A percentile compares a stretch with the other conserved stretches of the same genome.
These are phyloP conservation scores for Wickerhamiella galacta DNA, from an alignment of 805 yeast genomes.

Conservation along the genomic window DNA sequence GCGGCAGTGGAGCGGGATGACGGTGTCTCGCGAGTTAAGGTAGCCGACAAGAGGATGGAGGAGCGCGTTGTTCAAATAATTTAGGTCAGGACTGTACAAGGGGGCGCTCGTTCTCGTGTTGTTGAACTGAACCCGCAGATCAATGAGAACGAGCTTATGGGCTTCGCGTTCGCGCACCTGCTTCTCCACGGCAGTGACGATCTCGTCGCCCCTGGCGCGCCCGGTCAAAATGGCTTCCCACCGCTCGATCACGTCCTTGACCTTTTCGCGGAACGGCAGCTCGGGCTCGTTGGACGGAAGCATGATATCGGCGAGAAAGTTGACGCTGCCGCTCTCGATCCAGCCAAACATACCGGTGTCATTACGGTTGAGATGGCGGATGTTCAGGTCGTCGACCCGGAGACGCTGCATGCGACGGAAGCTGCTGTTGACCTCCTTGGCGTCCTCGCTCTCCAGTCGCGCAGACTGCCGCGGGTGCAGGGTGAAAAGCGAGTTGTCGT, in stretches of 20 bases:
- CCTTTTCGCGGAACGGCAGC: conserved; percentile 24
- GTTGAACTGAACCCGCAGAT: conserved; percentile 60
- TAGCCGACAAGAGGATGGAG: conserved; percentile 91
- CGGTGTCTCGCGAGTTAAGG: conserved; percentile 77
- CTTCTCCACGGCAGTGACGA: conserved; percentile 19
- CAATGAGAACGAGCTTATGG: conserved; percentile 52
- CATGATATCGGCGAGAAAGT: conserved; percentile 80
- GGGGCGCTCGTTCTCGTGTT: conserved; percentile 86
- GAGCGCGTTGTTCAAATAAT: conserved; percentile 82
- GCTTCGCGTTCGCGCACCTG: conserved; percentile 18
- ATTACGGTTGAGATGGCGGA: conserved; percentile 83
- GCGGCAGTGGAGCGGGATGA: conserved; percentile 72
- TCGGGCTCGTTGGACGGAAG: conserved; percentile 51
- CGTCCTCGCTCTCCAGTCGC: conserved; percentile 17
- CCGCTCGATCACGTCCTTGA: conserved; percentile 25
- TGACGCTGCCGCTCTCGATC: conserved; percentile 85
- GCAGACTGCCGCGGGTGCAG: conserved; percentile 54
- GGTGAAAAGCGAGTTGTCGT: conserved; percentile 85
- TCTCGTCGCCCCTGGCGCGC: conserved; percentile 14
- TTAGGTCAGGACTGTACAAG: conserved; percentile 65
- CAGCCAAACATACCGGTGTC: conserved; percentile 88
- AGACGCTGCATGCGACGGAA: conserved; percentile 38
- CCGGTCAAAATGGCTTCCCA: conserved; percentile 22
- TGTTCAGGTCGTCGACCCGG: conserved; percentile 66
- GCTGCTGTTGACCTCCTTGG: conserved; percentile 29